A percentile compares a stretch with the other conserved stretches of the same genome.
Evolutionary conservation across 1,139 yeast genomes (phyloP).

Genomic region (Scheffersomyces segobiensis): DNA sequence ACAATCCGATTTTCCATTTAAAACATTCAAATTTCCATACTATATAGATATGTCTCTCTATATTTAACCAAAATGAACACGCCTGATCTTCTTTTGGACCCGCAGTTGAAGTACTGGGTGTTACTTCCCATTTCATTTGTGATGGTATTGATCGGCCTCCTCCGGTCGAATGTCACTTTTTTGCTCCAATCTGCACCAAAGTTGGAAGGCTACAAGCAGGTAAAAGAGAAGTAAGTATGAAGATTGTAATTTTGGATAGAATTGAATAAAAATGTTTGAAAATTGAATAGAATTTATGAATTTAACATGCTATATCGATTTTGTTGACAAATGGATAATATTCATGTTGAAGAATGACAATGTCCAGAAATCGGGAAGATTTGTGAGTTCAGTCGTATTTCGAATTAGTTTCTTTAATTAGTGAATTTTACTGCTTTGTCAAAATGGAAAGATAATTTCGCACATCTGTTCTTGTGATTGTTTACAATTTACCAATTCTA

Average conservation of each 20-base stretch:
- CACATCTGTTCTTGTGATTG: not conserved
- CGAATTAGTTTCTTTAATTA: too few relatives aligned
- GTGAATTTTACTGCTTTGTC: too few relatives aligned
- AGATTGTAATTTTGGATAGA: not conserved
- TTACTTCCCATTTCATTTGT: conserved; percentile 84
- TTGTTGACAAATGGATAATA: not conserved
- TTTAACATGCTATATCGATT: not conserved
- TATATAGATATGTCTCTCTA: not conserved
- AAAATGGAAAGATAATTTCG: not conserved
- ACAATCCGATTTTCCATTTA: not conserved
- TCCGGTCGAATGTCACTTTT: conserved; percentile 68
- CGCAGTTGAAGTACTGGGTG: conserved; percentile 86
- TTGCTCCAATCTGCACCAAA: conserved; percentile 61
- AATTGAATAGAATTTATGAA: not conserved
- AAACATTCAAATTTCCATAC: not conserved
- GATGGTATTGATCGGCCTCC: conserved; percentile 86
- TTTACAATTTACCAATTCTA: not conserved
- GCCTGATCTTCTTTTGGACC: conserved; percentile 61
- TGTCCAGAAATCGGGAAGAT: not conserved
- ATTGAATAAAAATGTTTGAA: too few relatives aligned
- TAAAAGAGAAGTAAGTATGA: conserved; percentile 58
- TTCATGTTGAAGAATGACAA: not conserved
- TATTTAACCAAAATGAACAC: conserved; percentile 9
- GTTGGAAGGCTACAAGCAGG: conserved; percentile 48
- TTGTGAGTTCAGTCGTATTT: too few relatives aligned